These are phyloP conservation scores for Debaryomyces coudertii DNA, from an alignment of 1,139 yeast species.

Conservation along the genomic window DNA sequence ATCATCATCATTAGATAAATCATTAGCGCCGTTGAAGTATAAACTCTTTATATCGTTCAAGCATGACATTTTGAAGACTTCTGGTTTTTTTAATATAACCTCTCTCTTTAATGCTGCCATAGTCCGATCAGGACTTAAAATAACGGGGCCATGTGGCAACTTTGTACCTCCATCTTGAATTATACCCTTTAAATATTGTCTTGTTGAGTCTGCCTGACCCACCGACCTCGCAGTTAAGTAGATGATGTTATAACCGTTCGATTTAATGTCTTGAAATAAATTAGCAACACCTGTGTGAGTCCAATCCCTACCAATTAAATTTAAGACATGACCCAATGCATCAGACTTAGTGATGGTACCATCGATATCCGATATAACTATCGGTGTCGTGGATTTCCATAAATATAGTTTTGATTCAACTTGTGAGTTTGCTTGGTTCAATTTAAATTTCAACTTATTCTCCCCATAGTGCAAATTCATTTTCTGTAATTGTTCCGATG, in stretches of 20 bases:
- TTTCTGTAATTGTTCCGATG: slow-evolving; percentile 83
- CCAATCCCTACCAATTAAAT: slow-evolving; percentile 96
- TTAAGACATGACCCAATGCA: slow-evolving; percentile 94
- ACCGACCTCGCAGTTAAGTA: slow-evolving; percentile 94
- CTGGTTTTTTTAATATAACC: slow-evolving; percentile 92
- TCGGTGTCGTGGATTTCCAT: slow-evolving; percentile 86
- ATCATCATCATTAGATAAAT: slow-evolving; percentile 26
- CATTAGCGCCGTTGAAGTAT: slow-evolving; percentile 37
- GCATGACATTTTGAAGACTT: slow-evolving; percentile 97
- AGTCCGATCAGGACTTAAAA: slow-evolving; percentile 93
- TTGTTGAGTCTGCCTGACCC: slow-evolving; percentile 93
- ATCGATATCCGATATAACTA: slow-evolving; percentile 95
- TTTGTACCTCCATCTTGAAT: slow-evolving; percentile 70
- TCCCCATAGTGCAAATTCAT: slow-evolving; percentile 78
- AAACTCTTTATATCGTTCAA: slow-evolving; percentile 80
- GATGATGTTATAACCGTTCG: slow-evolving; percentile 90
- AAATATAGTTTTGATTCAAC: slow-evolving; percentile 74
- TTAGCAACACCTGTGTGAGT: slow-evolving; percentile 96
- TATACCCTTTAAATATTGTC: slow-evolving; percentile 79
- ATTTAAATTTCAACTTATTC: slow-evolving; percentile 76
- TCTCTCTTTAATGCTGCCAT: slow-evolving; percentile 94
- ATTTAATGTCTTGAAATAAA: slow-evolving; percentile 78
- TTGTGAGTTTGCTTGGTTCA: slow-evolving; percentile 79
- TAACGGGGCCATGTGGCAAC: slow-evolving; percentile 92
- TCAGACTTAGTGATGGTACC: slow-evolving; percentile 98